Base-by-base conservation (phyloP, 768 basidiomycete species). In the Phanerochaete sordida region DNA sequence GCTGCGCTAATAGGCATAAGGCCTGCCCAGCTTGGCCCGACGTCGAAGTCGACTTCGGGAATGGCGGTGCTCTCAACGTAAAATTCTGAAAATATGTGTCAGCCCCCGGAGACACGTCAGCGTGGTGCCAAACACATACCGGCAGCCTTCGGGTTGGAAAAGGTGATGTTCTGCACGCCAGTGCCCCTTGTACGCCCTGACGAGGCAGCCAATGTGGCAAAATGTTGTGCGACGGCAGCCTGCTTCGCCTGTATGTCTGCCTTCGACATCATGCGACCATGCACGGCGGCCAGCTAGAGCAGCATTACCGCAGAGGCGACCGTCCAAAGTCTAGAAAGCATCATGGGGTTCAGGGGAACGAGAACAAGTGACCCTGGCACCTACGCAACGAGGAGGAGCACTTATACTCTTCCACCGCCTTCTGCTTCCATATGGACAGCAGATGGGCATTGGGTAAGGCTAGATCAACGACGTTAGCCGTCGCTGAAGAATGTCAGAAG, bases 1-100 rank as follows among this genome's bases (percentile, higher is more conserved):
- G 77, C 72, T 30, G 69, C 67, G 62, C 87, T 90, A 57, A 91
- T 90, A 2, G 90, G 90, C 55, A 91, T 66, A 26, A 91, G 73
- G 8, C 90, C 90, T 3, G 87, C 75, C 87, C 87, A 91, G 62
- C 86, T 88, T 2, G 88, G 86, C 2, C 89, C 90, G 39, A 89
- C 76, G 65, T 91, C 87, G 64, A 86, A 91, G 64, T 85, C 78
- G 21, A 91, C 85, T 44, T 84, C 75, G 3, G 90, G 89, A 45
- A 91, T 84, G 33, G 71, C 74, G 44, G 73, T 77, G 1, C 89
- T 90, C 62, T 90, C 75, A 15, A 91, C 89, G 65, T 76, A 89
- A 68, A 89, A 91, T 21, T n/a, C 31, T 27, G n/a, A n/a, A n/a
- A n/a, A n/a, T n/a, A n/a, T n/a, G n/a, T n/a, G n/a, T n/a, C n/a